phyloP scores from a whole-genome alignment of 2,329 filamentous ascomycete genomes.

The Tolypocladium ovalisporum region DNA sequence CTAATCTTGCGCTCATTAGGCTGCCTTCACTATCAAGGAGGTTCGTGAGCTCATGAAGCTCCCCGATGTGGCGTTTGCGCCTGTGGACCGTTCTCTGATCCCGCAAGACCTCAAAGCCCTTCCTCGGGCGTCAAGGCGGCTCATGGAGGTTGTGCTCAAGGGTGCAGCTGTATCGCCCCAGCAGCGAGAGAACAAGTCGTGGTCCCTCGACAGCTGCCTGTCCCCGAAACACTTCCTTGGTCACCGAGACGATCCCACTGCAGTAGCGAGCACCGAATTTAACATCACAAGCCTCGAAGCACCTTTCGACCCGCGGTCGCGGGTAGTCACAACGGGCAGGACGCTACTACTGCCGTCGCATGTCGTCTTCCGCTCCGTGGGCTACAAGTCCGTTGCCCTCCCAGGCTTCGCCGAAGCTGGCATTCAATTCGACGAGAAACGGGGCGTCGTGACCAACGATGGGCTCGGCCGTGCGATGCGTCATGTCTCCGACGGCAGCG shows the following conservation, averaged over 20 bases:
- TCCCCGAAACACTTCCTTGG: slow-evolving; percentile 60
- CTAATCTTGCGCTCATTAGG: slow-evolving; percentile 33
- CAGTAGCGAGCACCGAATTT: slow-evolving; percentile 58
- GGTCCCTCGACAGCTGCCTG: slow-evolving; percentile 81
- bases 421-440: slow-evolving; percentile 64
- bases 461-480: slow-evolving; percentile 57
- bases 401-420: slow-evolving; percentile 62
- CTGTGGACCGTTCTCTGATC: slow-evolving; percentile 54
- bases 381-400: slow-evolving; percentile 75
- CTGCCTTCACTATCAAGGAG: slow-evolving; percentile 93
- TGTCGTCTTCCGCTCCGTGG: slow-evolving; percentile 85
- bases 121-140: slow-evolving; percentile 62
- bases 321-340: slow-evolving; percentile 37
- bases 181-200: slow-evolving; percentile 47
- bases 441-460: slow-evolving; percentile 77
- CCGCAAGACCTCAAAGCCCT: slow-evolving; percentile 58
- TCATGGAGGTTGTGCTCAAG: slow-evolving; percentile 73
- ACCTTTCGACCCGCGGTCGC: slow-evolving; percentile 40
- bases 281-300: slow-evolving; percentile 46
- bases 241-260: slow-evolving; percentile 28
- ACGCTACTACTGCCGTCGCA: slow-evolving; percentile 48
- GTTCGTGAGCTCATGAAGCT: slow-evolving; percentile 78
- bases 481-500: slow-evolving; percentile 16
- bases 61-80: slow-evolving; percentile 58
- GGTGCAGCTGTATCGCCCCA: slow-evolving; percentile 46